Base-by-base conservation (phyloP, 352 stramenopile species). In the Blastocystis sp. region DNA sequence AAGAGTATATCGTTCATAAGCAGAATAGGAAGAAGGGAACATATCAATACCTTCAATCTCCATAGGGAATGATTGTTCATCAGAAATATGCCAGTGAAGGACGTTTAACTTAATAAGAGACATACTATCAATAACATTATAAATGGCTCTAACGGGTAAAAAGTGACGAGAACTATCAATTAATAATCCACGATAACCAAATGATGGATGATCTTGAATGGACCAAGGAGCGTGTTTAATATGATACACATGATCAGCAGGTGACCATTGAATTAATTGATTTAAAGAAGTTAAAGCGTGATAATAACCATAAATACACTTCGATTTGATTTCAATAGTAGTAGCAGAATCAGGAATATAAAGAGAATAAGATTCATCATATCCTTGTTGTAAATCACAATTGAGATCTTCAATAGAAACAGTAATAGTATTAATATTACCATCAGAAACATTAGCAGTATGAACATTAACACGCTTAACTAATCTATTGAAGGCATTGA, bases 261-360 rank as follows among this genome's bases (percentile, higher is more conserved):
- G 55, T 65, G 72, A 57, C 58, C 71, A 80, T 9, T 66, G 39
- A 13, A 78, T 19, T 4, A 80, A 65, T 46, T 78, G 73, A 18
- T 37, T 42, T 6, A 81, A 65, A 2, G 72, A 74, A 62, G 78
- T 71, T 43, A 80, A 52, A 7, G 47, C 74, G 25, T 65, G 70
- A 16, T 76, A 36, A 6, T 59, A 64, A 34, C 75, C 75, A 37
- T 70, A 78, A 13, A 76, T 62, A 6, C 69, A 79, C 33, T 54
- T n/a, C 7, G 73, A 57, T 34, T 32, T 32, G 2, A 78, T 57
- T 34, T 44, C 40, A 54, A 66, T 66, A 6, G 57, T 36, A 18
- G 39, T 64, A 19, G 46, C 65, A 21, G 34, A 23, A 2, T 33
- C 1, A 1, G 37, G 49, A 2, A 72, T 41, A 0, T 16, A 5